Base-by-base conservation (phyloP, 768 basidiomycete genomes). In the Trametopsis cervina region DNA sequence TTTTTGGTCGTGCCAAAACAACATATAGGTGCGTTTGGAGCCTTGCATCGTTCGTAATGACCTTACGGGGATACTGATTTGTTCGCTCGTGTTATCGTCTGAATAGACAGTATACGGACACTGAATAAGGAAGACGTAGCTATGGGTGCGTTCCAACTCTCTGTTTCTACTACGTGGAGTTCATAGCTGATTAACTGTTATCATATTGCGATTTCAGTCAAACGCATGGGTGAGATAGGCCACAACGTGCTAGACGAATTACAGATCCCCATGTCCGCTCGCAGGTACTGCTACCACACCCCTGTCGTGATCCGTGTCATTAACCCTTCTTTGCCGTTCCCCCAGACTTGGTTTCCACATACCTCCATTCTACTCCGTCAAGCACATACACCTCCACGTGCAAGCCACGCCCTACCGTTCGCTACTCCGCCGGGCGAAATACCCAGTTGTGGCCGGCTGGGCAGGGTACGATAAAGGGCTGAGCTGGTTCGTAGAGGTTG, bases 271-370 rank as follows among this genome's bases (percentile, higher is more conserved):
- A 49, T 53, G 11, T 46, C 60, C 37, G 66, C 68, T 52, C 75
- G 78, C 62, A 73, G 69, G 83, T 81, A 20, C 44, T 57, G 59
- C 33, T n/a, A 12, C 29, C 15, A 20, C 23, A 4, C 47, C n/a
- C 27, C 13, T 22, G n/a, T n/a, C n/a, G n/a, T n/a, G n/a, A n/a
- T n/a, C n/a, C n/a, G n/a, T n/a, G n/a, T n/a, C 23, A 9, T 42
- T 18, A 21, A 13, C 25, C 3, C 18, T 20, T 33, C 17, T 13
- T 22, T 24, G 17, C 18, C 23, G 3, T 18, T 36, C 15, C 41
- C 46, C 27, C 47, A 88, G 88, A 52, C 70, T 89, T 67, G 87
- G 88, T 1, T 90, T 89, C 58, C 87, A 90, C 59, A 85, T 89
- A 45, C 83, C 87, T 0, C 88, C 88, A 0, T 86, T 84, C 63